Percentiles rank a stretch among this genome's conserved stretches.
phyloP scores from a whole-genome alignment of 768 basidiomycete genomes.

The Naganishia vishniacii region DNA sequence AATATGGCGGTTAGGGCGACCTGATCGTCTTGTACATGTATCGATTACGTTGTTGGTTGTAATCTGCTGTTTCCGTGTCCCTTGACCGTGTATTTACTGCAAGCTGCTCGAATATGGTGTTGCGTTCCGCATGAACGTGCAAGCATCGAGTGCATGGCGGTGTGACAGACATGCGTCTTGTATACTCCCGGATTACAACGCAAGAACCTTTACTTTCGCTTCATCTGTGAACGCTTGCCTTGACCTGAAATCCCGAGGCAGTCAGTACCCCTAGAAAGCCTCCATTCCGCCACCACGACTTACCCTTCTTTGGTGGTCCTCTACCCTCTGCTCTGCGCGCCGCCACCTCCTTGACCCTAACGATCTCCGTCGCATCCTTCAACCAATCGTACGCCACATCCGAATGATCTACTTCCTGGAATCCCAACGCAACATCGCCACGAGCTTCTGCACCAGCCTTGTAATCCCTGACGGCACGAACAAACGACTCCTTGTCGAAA shows the following conservation, averaged over 20 bases:
- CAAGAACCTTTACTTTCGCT: not conserved
- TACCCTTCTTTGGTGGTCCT: conserved; percentile 47
- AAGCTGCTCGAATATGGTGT: too few relatives aligned
- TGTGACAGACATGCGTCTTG: too few relatives aligned
- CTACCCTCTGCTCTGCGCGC: conserved; percentile 34
- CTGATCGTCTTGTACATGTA: not conserved
- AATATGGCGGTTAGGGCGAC: too few relatives aligned
- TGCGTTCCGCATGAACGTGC: not conserved
- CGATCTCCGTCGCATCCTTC: conserved; percentile 36
- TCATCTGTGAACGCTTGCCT: conserved; percentile 21
- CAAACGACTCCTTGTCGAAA: conserved; percentile 1
- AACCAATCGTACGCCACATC: conserved; percentile 37
- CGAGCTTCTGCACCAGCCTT: conserved; percentile 4
- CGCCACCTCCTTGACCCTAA: conserved; percentile 34
- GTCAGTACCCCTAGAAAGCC: too few relatives aligned
- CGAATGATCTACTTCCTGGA: conserved; percentile 28
- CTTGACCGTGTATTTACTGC: too few relatives aligned
- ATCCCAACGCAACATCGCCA: conserved; percentile 30
- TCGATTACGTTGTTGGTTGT: too few relatives aligned
- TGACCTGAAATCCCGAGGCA: too few relatives aligned
- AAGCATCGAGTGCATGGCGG: too few relatives aligned
- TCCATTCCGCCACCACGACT: too few relatives aligned
- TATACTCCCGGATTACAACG: not conserved
- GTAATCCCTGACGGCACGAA: conserved; percentile 17
- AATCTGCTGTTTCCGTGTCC: too few relatives aligned